Percentiles rank a stretch among this genome's conserved stretches.
phyloP scores from a whole-genome alignment of 1,139 yeast genomes.

The Hemisphaericaspora xylofermentans region DNA sequence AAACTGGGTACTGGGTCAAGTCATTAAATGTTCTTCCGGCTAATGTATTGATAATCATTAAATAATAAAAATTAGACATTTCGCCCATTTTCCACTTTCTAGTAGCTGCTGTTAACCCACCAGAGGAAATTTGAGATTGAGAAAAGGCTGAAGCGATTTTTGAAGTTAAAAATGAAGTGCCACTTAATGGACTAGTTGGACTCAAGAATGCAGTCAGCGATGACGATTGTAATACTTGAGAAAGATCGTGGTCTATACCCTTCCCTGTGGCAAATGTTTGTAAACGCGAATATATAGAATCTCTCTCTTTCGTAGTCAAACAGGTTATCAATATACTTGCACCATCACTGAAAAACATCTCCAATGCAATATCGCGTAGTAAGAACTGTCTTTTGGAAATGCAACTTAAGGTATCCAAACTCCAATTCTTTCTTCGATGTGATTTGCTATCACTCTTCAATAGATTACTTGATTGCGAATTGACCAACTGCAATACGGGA shows the following conservation, averaged over 20 bases:
- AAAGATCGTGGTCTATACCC: conserved; percentile 51
- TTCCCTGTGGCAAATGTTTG: conserved; percentile 46
- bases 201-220: conserved; percentile 23
- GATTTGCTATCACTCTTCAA: conserved; percentile 22
- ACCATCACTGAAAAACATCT: conserved; percentile 72
- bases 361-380: conserved; percentile 75
- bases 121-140: conserved; percentile 12
- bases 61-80: conserved; percentile 76
- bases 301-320: conserved; percentile 50
- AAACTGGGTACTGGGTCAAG: conserved; percentile 83
- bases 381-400: conserved; percentile 73
- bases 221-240: conserved; percentile 50
- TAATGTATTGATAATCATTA: conserved; percentile 73
- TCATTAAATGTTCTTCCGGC: conserved; percentile 90
- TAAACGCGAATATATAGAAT: conserved; percentile 50
- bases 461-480: conserved; percentile 29
- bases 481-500: conserved; percentile 61
- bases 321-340: conserved; percentile 65
- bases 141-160: conserved; percentile 40
- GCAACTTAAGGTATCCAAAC: conserved; percentile 53
- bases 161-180: conserved; percentile 27
- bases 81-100: conserved; percentile 72
- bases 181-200: conserved; percentile 3
- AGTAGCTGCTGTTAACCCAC: conserved; percentile 52
- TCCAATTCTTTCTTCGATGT: conserved; percentile 57